Base-by-base conservation (phyloP, 192 early-diverging fungal genomes). In the Irineochytrium annulatum region DNA sequence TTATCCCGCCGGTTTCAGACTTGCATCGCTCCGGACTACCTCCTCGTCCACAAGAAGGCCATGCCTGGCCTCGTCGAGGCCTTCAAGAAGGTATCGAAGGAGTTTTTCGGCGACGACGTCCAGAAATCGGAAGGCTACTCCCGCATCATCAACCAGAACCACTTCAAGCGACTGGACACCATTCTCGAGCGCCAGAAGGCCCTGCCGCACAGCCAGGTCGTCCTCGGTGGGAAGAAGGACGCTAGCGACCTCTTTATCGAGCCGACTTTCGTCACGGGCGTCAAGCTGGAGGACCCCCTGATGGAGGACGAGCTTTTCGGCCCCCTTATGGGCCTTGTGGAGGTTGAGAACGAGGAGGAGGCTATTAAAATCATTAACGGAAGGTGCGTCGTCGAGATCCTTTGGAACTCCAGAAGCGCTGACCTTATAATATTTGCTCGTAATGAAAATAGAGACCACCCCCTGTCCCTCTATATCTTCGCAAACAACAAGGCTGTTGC, bases 231-330 rank as follows among this genome's bases (percentile, higher is more conserved):
- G 27, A 20, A 41, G 1, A 34, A 32, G 26, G 83, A 90, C 52
- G 69, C 77, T 26, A 53, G 63, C 14, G 84, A 86, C 39, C 72
- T 77, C 16, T 98, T 78, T 71, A 79, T 98, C 41, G 81, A 84
- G n/a, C 91, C 90, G 1, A 92, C 90, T 4, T 61, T 96, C 19
- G 62, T 98, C n/a, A 70, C 83, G 8, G 80, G 88, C 22, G 90
- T 96, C 19, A 67, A 59, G 1, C 43, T 64, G 3, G 63, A 78
- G 6, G 65, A 77, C 53, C 65, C 75, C 4, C 17, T 73, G 55
- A 92, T 95, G 93, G 48, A 75, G 20, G 85, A 85, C 28, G 95
- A 98, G 71, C 66, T 98, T 37, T 96, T 98, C 80, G 95, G 92
- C 20, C 95, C 95, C 2, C 68, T 95, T 32, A 68, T 98, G 56